Evolutionary conservation across 1,284 basidiomycete species (phyloP), one percentile per base, ranked within the genome.

Genomic region (Papiliotrema flavescens): DNA sequence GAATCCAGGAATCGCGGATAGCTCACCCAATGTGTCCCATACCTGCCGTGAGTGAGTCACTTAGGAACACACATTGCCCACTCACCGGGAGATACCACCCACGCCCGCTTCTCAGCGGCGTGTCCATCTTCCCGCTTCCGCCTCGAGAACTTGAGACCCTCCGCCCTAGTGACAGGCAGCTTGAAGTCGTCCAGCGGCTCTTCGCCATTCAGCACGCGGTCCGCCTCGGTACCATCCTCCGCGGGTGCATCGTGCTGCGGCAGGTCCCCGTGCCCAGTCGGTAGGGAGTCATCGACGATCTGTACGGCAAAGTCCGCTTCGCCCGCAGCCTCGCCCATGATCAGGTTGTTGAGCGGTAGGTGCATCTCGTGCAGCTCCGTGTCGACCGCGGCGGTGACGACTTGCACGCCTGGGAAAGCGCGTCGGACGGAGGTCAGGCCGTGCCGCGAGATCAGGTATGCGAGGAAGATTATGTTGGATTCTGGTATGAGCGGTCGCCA

Each of bases 311-410:
- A 71, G 53, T 75, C 74, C 1, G 62, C 72, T 42, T 77, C 75
- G 2, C 67, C 71, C 2, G 64, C 60, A 8, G 66, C 64, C 48
- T 71, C 66, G 19, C 73, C 72, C 19, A 71, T 54, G 5, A 63
- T 49, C 5, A 65, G 51, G 3, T 55, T 47, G 36, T 57, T 55
- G 22, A 74, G 51, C 13, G 73, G 64, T 36, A 77, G 54, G 24
- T 65, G 70, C 55, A 72, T 67, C 53, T 76, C 74, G 44, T 64
- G 55, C 11, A 75, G 61, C 57, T 56, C 74, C 47, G 49, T 50
- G 67, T 95, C 91, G 5, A 93, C 82, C 0, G 86, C 87, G 1
- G 87, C 89, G 59, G 88, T 89, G 19, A 95, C 84, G 62, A 96
- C 85, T 60, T 83, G 84, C 19, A 95, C 84, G 14, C 74, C 64